Conservation (phyloP, 495 filamentous ascomycete genomes). For the Lasiosphaeria miniovina region DNA sequence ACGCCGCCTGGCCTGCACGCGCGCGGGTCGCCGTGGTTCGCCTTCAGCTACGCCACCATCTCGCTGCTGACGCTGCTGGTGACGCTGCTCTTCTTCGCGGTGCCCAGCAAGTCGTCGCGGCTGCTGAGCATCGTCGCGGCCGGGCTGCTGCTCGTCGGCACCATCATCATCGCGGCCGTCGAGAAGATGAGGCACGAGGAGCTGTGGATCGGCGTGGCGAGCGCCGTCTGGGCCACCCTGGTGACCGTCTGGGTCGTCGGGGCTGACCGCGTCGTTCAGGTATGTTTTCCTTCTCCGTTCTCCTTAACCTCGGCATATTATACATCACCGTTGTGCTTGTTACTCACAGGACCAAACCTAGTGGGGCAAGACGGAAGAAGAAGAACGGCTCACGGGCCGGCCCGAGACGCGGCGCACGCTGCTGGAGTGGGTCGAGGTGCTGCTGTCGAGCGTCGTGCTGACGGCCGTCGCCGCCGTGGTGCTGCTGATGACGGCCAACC, state of each 20-base stretch:
- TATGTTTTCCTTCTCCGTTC: too few relatives aligned
- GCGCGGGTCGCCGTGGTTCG: constrained; percentile 86
- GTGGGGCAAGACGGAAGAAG: constrained; percentile 89
- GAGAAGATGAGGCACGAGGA: constrained; percentile 74
- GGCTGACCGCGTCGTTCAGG: constrained; percentile 60
- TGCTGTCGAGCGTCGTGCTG: constrained; percentile 68
- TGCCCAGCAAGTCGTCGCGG: constrained; percentile 73
- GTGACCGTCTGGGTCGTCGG: constrained; percentile 42
- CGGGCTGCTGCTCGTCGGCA: constrained; percentile 72
- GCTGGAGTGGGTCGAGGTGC: constrained; percentile 78
- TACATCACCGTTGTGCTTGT: too few relatives aligned
- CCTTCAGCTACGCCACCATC: constrained; percentile 74
- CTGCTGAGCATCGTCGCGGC: constrained; percentile 63
- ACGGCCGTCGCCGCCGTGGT: constrained; percentile 60
- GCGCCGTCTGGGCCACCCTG: constrained; percentile 66
- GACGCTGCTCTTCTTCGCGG: constrained; percentile 80
- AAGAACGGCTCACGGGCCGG: constrained; percentile 88
- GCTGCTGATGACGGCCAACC: constrained; percentile 71
- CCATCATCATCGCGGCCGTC: constrained; percentile 73
- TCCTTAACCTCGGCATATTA: too few relatives aligned
- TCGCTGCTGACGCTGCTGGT: constrained; percentile 69
- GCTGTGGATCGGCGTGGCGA: constrained; percentile 83
- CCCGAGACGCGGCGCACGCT: constrained; percentile 78
- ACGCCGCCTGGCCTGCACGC: constrained; percentile 81
- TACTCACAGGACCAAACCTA: too few relatives aligned